phyloP scores from a whole-genome alignment of 2,329 filamentous ascomycete genomes.

The Ascosphaera pollenicola region DNA sequence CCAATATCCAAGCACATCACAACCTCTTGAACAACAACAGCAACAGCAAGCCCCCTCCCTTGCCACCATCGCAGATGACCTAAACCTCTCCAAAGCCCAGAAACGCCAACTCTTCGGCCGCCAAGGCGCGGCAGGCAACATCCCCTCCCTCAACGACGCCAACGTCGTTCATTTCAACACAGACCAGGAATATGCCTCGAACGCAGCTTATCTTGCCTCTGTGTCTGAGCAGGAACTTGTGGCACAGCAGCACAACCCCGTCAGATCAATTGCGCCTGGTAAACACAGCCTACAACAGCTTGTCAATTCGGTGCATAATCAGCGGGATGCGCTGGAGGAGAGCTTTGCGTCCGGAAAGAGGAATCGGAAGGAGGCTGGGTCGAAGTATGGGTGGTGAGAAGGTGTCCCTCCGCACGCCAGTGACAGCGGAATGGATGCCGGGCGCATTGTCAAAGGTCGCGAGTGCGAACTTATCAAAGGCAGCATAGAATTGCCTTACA shows the following conservation, averaged over 20 bases:
- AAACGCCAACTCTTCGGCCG: conserved; percentile 74
- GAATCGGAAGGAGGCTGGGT: conserved; percentile 63
- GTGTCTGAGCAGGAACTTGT: conserved; percentile 32
- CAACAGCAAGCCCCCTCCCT: conserved; percentile 43
- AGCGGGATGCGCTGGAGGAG: conserved; percentile 76
- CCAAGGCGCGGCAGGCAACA: conserved; percentile 11
- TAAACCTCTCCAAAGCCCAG: conserved; percentile 57
- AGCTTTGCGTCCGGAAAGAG: conserved; percentile 64
- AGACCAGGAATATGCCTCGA: conserved; percentile 65
- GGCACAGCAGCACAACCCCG: conserved; percentile 48
- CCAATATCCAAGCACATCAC: conserved; percentile 3
- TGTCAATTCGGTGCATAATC: conserved; percentile 58
- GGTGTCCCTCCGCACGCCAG: too few species aligned
- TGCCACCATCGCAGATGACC: conserved; percentile 46
- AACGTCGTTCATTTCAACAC: conserved; percentile 73
- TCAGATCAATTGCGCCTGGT: conserved; percentile 60
- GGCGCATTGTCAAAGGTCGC: too few species aligned
- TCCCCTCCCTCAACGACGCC: conserved; percentile 26
- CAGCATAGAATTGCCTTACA: too few species aligned
- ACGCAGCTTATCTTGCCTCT: conserved; percentile 52
- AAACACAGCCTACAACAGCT: conserved; percentile 82
- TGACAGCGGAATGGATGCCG: too few species aligned
- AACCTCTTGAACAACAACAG: conserved; percentile 3
- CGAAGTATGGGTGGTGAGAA: conserved; percentile 63
- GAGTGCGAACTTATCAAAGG: too few species aligned